Evolutionary conservation across 306 rosid species (phyloP).

Genomic region (Vigna angularis): DNA sequence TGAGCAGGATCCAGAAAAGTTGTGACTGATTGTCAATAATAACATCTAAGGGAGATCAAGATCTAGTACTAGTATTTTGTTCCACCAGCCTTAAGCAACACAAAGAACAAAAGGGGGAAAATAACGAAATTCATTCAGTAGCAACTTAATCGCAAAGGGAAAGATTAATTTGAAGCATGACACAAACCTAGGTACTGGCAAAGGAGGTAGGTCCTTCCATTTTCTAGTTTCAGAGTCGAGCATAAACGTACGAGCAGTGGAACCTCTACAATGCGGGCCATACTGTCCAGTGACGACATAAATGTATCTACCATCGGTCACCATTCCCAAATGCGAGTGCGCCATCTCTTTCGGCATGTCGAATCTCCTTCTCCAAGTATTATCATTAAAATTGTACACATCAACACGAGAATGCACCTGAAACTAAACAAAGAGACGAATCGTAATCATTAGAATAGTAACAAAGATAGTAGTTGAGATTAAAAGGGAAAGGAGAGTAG

Average conservation of each 20-base stretch:
- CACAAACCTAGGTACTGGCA: constrained; percentile 86
- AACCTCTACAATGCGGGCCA: constrained; percentile 96
- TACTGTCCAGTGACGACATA: constrained; percentile 81
- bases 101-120: neutral
- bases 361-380: constrained; percentile 78
- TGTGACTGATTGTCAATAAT: neutral
- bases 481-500: neutral
- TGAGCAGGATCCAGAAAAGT: neutral
- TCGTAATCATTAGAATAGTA: neutral
- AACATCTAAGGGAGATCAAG: constrained; percentile 17
- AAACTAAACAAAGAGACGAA: neutral
- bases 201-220: constrained; percentile 76
- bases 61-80: constrained; percentile 17
- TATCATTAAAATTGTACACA: constrained; percentile 72
- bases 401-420: constrained; percentile 97
- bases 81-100: constrained; percentile 14
- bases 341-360: constrained; percentile 98
- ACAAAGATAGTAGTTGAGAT: neutral
- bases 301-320: constrained; percentile 85
- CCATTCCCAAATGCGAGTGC: constrained; percentile 93
- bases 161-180: constrained; percentile 4
- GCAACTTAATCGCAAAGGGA: constrained; percentile 25
- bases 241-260: constrained; percentile 79
- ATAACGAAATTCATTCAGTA: neutral
- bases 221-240: constrained; percentile 77